Conservation (phyloP, 306 rosid genomes). For the cucumber (Cucumis sativus) region Cucumber_9930_V3 NC_026659.2:25681501-25682000, state of each 20-base stretch:
- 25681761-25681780: constrained; percentile 41
- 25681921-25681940: too few species aligned
- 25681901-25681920: too few species aligned
- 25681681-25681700: constrained; percentile 16
- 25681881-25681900: too few species aligned
- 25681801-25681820: too few species aligned
- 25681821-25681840: too few species aligned
- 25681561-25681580: constrained; percentile 3
- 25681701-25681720: constrained; percentile 62
- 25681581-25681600: neutral
- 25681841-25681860: too few species aligned
- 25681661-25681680: neutral
- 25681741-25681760: constrained; percentile 78
- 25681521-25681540: constrained; percentile 10
- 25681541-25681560: constrained; percentile 6
- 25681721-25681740: constrained; percentile 82
- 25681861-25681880: too few species aligned
- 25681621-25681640: neutral
- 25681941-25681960: too few species aligned
- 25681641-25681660: constrained; percentile 15
- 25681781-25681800: neutral
- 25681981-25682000: too few species aligned
- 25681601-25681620: neutral
- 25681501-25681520: constrained; percentile 2
- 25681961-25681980: too few species aligned